These are phyloP conservation scores for Calonectria henricotiae DNA, from an alignment of 2,329 filamentous ascomycete species.

Conservation along the genomic window DNA sequence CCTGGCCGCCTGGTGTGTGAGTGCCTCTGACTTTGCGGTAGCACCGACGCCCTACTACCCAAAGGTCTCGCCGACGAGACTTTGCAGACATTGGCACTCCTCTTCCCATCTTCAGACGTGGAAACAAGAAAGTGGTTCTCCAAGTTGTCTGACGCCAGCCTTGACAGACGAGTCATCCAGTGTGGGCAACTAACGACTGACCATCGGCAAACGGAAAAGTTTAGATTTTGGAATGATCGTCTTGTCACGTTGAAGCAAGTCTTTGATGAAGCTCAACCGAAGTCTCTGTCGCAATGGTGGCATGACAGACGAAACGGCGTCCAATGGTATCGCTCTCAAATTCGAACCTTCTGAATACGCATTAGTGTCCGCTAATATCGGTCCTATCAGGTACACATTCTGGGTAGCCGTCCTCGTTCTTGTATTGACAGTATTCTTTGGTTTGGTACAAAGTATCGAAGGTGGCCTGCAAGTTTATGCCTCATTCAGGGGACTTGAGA, in stretches of 20 bases:
- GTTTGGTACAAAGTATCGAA: not conserved
- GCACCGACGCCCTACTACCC: conserved; percentile 6
- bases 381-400: not conserved
- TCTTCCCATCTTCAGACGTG: conserved; percentile 9
- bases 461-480: not conserved
- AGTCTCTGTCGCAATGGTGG: conserved; percentile 23
- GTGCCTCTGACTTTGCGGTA: not conserved
- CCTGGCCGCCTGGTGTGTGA: not conserved
- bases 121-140: conserved; percentile 14
- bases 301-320: conserved; percentile 14
- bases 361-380: not conserved
- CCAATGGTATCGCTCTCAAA: not conserved
- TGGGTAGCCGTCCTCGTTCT: conserved; percentile 13
- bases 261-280: conserved; percentile 22
- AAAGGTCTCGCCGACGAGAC: conserved; percentile 14
- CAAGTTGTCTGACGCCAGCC: not conserved
- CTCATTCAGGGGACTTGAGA: not conserved
- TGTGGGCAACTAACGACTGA: not conserved
- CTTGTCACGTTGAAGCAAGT: conserved; percentile 22
- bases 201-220: conserved; percentile 10
- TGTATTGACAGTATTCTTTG: conserved; percentile 15
- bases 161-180: not conserved
- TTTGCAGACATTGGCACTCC: conserved; percentile 5
- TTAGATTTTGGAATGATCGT: conserved; percentile 16
- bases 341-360: not conserved